Evolutionary conservation across 495 filamentous ascomycete genomes (phyloP).

Genomic region (Penicillium fimorum): DNA sequence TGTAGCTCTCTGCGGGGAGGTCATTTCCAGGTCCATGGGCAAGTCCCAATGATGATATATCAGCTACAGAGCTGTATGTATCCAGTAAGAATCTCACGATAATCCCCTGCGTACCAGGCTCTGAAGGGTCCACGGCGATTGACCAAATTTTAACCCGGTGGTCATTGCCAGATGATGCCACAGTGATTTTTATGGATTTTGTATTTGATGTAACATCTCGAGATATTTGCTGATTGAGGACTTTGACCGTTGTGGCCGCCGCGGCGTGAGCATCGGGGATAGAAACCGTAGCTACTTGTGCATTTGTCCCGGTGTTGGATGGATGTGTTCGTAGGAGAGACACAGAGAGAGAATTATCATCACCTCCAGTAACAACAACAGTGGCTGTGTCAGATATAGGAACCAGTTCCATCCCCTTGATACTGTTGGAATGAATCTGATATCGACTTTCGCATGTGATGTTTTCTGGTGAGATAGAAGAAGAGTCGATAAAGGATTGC

Average conservation of each 20-base stretch:
- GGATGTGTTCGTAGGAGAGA: conserved; percentile 40
- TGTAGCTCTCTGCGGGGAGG: not conserved
- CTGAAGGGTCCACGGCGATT: conserved; percentile 37
- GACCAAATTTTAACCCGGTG: conserved; percentile 78
- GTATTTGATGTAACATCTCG: not conserved
- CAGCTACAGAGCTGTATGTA: conserved; percentile 63
- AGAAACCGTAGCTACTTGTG: conserved; percentile 47
- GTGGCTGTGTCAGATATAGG: conserved; percentile 30
- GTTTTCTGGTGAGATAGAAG: conserved; percentile 17
- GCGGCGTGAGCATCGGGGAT: conserved; percentile 77
- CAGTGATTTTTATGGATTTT: conserved; percentile 17
- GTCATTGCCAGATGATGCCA: conserved; percentile 73
- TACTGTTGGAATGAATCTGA: conserved; percentile 70
- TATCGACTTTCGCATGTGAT: conserved; percentile 39
- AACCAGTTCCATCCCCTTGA: conserved; percentile 56
- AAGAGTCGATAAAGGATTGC: conserved; percentile 15
- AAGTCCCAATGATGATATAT: conserved; percentile 52
- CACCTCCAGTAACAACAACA: conserved; percentile 72
- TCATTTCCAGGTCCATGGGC: conserved; percentile 11
- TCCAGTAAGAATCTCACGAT: conserved; percentile 44
- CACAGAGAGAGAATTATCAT: conserved; percentile 75
- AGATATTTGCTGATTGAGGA: conserved; percentile 32
- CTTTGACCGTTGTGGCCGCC: conserved; percentile 66
- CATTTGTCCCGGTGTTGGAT: conserved; percentile 8
- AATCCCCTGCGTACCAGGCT: conserved; percentile 37